Base-by-base conservation (phyloP, 2,329 filamentous ascomycete genomes). In the Davidsoniella neocaledoniae region DNA sequence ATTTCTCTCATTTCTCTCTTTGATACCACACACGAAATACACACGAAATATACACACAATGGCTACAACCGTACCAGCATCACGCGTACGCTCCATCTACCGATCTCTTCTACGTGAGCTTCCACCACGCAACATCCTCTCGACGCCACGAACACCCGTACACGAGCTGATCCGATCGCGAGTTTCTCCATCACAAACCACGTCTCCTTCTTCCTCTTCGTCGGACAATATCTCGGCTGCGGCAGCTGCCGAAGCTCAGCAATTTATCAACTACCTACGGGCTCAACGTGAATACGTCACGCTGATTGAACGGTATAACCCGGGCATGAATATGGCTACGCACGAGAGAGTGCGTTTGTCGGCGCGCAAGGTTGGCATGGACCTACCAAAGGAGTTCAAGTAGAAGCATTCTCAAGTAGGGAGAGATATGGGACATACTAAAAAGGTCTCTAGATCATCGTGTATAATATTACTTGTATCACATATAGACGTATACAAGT, bases 291-390 rank as follows among this genome's bases (percentile, higher is more conserved):
- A 77, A 61, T 95, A 96, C 63, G 74, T 77, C 23, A 81, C 77
- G 14, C 68, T 96, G 41, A 64, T 96, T 37, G 88, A 95, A 66
- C 74, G 88, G 58, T 96, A 98, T 66, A 96, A 96, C 64, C 87
- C 87, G 0, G 87, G 88, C 16, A 86, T 93, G 78, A 76, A 77
- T 56, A 85, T 94, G 81, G 78, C 83, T 56, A 81, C 79, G 62
- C 79, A 93, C 65, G 88, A 96, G 68, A 73, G 85, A 54, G 79
- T 95, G 40, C 69, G 86, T 52, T 68, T 95, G 68, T 83, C 84
- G 49, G 91, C 91, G 7, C 71, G 86, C 65, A 77, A 85, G 61
- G 87, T 96, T 39, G 91, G 90, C 16, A 86, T 95, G 82, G 75
- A 95, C 64, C 62, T 96, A 64, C 90, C 90, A 0, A 63, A 75